phyloP scores from a whole-genome alignment of 2,329 filamentous ascomycete species.

The Sclerotinia borealis region DNA sequence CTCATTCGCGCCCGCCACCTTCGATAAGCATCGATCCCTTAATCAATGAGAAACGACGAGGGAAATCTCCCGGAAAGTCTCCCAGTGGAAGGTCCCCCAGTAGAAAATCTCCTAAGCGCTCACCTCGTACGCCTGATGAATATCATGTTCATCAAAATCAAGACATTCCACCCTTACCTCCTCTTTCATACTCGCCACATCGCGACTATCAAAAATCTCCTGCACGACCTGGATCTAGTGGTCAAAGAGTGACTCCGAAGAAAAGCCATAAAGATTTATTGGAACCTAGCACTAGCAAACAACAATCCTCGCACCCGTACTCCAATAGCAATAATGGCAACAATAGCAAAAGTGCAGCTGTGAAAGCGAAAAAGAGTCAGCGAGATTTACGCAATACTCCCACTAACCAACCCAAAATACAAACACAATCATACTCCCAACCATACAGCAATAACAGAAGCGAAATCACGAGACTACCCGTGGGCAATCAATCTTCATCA shows the following conservation, averaged over 20 bases:
- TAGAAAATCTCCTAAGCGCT: background rate
- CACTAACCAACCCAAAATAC: background rate
- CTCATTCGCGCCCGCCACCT: background rate
- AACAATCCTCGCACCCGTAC: background rate
- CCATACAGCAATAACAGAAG: background rate
- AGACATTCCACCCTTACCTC: background rate
- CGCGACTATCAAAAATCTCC: background rate
- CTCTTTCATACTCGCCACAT: background rate
- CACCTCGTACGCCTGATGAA: background rate
- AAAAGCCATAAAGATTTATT: background rate
- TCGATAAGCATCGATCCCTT: background rate
- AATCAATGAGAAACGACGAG: background rate
- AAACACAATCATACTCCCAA: background rate
- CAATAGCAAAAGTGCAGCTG: background rate
- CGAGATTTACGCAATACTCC: background rate
- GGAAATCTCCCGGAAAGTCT: background rate
- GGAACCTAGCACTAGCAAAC: background rate
- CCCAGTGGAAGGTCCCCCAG: background rate
- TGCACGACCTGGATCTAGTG: background rate
- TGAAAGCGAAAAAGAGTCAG: background rate
- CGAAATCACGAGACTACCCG: too few relatives aligned
- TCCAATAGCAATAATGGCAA: too few relatives aligned
- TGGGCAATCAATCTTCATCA: too few relatives aligned
- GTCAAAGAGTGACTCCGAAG: background rate
- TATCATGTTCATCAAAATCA: background rate